Base-by-base conservation (phyloP, 2,329 filamentous ascomycete species). In the Hymenotorrendiella dingleyae region DNA sequence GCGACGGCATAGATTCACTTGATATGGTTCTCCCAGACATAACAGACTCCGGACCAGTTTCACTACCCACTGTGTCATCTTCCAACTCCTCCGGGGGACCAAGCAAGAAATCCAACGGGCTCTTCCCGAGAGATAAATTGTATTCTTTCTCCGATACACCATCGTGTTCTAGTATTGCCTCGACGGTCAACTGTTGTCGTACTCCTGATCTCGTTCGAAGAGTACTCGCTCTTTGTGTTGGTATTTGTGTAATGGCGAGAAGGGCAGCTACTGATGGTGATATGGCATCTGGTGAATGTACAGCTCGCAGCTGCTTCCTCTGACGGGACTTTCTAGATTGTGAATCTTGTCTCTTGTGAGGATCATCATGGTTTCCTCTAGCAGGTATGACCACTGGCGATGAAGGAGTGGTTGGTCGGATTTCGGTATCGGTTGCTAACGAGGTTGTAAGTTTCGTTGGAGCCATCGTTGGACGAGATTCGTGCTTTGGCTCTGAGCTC, bases 171-270 rank as follows among this genome's bases (percentile, higher is more conserved):
- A 79, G 68, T 37, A 79, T 71, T 6, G 73, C 73, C 44, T 78
- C 73, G 9, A 79, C 71, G 0, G 74, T 78, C 64, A 80, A 67
- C 37, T 65, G 62, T 41, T 58, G 59, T 10, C 49, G 33, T 35
- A 51, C 40, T 33, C 43, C 38, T 14, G 40, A 50, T 21, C 48
- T 46, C 33, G 38, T 43, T 29, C 54, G 54, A 26, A 40, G 26
- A 23, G 40, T 52, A 21, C 46, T 49, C 30, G 44, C 59, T 42
- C 64, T 69, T 51, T 69, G 62, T 37, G 71, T 61, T 52, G 67
- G 79, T 37, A 83, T 83, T 48, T 70, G 73, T 22, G 79, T 83
- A 40, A 79, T 67, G 23, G 79, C 79, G 24, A 83, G 65, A 21
- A 83, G 64, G 10, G 76, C 76, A 5, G 76, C 76, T 21, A 82